Conservation (phyloP, 2,329 filamentous ascomycete species). For the Sporothrix luriei region DNA sequence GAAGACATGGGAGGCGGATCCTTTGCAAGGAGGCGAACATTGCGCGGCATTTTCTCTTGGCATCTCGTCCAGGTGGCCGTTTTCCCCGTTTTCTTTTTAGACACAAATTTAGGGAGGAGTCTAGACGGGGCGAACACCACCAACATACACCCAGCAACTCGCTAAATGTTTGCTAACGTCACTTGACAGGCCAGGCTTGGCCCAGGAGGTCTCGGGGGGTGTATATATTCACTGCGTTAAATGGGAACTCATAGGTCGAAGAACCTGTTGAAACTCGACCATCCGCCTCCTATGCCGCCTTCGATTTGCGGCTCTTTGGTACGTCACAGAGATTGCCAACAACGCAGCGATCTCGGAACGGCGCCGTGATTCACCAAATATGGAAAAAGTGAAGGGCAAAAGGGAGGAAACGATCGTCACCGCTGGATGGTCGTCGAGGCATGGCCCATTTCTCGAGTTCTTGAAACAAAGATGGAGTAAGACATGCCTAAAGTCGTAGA, state of each 20-base stretch:
- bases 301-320: not conserved
- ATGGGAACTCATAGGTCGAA: not conserved
- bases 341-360: conserved; percentile 3
- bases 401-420: not conserved
- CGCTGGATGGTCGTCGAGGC: not conserved
- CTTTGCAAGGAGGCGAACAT: not conserved
- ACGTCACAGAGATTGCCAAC: not conserved
- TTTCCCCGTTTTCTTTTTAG: conserved; percentile 3
- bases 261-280: not conserved
- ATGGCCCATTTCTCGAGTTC: too few species aligned
- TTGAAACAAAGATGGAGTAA: too few species aligned
- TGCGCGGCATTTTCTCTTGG: conserved; percentile 13
- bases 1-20: not conserved
- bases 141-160: conserved; percentile 6
- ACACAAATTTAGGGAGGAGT: not conserved
- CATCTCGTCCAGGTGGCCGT: not conserved
- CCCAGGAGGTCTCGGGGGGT: not conserved
- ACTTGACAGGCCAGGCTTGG: not conserved
- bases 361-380: conserved; percentile 14
- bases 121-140: conserved; percentile 6
- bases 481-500: too few species aligned
- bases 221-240: not conserved
- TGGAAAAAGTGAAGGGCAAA: not conserved
- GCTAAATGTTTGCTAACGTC: not conserved
- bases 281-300: not conserved